Evolutionary conservation across 306 rosid genomes (phyloP), one percentile per base, ranked within the genome.

Genomic region (Hylodesmum podocarpum): DNA sequence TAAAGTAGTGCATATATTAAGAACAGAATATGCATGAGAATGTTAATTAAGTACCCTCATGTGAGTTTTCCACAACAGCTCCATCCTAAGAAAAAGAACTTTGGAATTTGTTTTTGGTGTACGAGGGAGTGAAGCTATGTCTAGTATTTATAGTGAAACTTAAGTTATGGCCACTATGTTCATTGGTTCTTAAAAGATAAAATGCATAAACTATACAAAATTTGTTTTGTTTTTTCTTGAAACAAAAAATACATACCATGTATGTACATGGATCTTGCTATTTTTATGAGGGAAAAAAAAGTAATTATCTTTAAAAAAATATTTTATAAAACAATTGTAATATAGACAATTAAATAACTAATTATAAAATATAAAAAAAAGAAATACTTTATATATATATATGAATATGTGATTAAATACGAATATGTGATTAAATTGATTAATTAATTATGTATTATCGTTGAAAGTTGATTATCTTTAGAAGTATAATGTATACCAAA

Each of bases 91-190:
- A 12, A 66, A 80, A 57, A 14, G 18, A 6, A 19, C 15, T 49
- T 66, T 24, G 43, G 72, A 33, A 62, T 72, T 46, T 71, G 63
- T 36, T 65, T 79, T 34, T 14, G 78, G 74, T 72, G 8, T 47
- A 46, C 18, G 15, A 49, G 77, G 51, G 70, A 59, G 75, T 41
- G 80, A 44, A 49, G 65, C 19, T 44, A 11, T 24, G 61, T 10
- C 41, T 25, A 73, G 68, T 80, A 84, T 80, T 72, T 84, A 84
- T 84, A 84, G 78, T 2, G 14, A 59, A 79, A 73, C 46, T n/a
- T 73, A 0, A 66, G 69, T 66, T 14, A 1, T n/a, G 27, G 57
- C 14, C 41, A 5, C 70, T 15, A 36, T 36, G 80, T 72, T 19
- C 59, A 39, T 46, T 70, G 28, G 57, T 66, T 74, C n/a, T 58